Evolutionary conservation across 257 asterid genomes (phyloP).

Genomic region (Forsythia viridissima): DNA sequence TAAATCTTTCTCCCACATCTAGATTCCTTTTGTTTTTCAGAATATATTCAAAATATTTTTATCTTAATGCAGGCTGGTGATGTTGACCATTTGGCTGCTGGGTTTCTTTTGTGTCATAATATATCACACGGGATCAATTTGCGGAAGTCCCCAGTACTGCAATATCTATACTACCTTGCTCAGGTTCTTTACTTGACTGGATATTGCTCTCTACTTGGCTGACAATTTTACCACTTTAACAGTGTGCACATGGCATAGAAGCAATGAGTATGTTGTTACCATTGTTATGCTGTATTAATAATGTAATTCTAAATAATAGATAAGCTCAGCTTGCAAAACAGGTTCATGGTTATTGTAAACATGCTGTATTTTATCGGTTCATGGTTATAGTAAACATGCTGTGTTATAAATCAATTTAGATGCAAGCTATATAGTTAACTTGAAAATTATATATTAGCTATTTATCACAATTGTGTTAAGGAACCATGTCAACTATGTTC

Average conservation of each 20-base stretch:
- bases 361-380: neutral
- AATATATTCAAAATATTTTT: slow-evolving; percentile 10
- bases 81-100: slow-evolving; percentile 96
- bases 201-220: slow-evolving; percentile 14
- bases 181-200: slow-evolving; percentile 60
- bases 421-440: neutral
- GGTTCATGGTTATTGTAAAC: too few relatives aligned
- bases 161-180: slow-evolving; percentile 90
- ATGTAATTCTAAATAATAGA: neutral
- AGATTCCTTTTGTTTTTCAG: slow-evolving; percentile 19
- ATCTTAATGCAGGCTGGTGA: slow-evolving; percentile 85
- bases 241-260: slow-evolving; percentile 8
- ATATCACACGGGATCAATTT: slow-evolving; percentile 91
- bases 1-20: slow-evolving; percentile 23
- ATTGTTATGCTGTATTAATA: neutral
- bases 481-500: neutral
- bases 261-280: slow-evolving; percentile 8
- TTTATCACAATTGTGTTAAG: neutral
- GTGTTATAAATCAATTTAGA: neutral
- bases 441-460: neutral
- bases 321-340: slow-evolving; percentile 5
- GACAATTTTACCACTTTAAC: neutral
- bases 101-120: slow-evolving; percentile 84
- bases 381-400: neutral
- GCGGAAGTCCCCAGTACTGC: slow-evolving; percentile 87